phyloP scores from a whole-genome alignment of 805 yeast genomes.

The Zygosaccharomyces pseudorouxii region DNA sequence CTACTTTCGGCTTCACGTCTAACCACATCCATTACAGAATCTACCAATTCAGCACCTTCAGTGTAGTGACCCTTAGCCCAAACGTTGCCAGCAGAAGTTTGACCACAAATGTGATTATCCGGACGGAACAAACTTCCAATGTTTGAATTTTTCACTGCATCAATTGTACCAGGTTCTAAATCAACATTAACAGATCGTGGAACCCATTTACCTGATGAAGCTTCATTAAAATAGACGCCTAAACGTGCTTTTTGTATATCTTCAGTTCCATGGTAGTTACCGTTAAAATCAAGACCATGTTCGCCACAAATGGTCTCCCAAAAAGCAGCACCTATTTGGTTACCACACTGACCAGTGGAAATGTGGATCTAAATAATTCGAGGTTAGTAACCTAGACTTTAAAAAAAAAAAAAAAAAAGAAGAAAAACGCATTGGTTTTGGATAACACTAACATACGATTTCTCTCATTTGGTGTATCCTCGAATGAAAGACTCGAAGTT shows the following conservation, averaged over 20 bases:
- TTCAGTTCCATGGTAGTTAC: conserved; percentile 60
- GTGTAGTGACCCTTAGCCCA: conserved; percentile 98
- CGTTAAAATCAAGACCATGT: conserved; percentile 73
- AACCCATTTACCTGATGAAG: conserved; percentile 81
- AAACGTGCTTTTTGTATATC: conserved; percentile 55
- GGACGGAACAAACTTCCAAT: conserved; percentile 88
- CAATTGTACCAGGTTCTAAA: conserved; percentile 92
- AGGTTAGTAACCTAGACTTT: conserved; percentile 11
- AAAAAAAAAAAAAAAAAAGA: background rate
- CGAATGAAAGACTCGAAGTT: background rate
- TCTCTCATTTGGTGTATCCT: conserved; percentile 13
- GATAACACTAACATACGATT: conserved; percentile 12
- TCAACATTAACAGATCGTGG: conserved; percentile 92
- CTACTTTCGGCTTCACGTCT: conserved; percentile 93
- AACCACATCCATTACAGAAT: conserved; percentile 80
- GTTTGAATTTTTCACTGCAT: conserved; percentile 71
- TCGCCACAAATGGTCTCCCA: conserved; percentile 92
- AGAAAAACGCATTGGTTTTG: background rate
- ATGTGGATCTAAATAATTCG: conserved; percentile 58
- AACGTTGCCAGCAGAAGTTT: conserved; percentile 89
- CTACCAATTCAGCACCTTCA: conserved; percentile 92
- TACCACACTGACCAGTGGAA: conserved; percentile 98
- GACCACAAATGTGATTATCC: conserved; percentile 84
- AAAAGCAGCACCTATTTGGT: conserved; percentile 93
- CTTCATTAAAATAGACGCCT: conserved; percentile 85